phyloP scores from a whole-genome alignment of 805 yeast genomes.

The Debaryomyces castellii region DNA sequence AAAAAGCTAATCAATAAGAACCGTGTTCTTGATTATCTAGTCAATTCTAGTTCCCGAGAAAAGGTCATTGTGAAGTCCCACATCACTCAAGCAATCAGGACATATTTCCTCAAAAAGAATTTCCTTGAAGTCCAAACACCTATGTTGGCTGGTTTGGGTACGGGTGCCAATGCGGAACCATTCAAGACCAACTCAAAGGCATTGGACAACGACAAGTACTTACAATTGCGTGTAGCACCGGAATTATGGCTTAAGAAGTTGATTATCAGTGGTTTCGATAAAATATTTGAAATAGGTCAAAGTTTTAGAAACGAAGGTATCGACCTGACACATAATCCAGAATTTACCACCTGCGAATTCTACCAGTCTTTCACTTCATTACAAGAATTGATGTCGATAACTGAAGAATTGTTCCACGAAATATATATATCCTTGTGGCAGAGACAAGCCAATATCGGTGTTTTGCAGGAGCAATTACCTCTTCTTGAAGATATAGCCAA shows the following conservation, averaged over 20 bases:
- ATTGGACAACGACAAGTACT: slow-evolving; percentile 22
- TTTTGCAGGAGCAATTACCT: slow-evolving; percentile 16
- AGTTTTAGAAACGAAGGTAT: slow-evolving; percentile 91
- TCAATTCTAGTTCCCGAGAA: slow-evolving; percentile 51
- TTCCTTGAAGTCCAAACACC: slow-evolving; percentile 92
- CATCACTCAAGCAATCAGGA: slow-evolving; percentile 56
- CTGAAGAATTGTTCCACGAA: slow-evolving; percentile 54
- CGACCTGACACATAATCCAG: slow-evolving; percentile 92
- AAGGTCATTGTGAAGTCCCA: slow-evolving; percentile 51
- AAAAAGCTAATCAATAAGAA: slow-evolving; percentile 58
- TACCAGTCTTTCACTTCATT: slow-evolving; percentile 72
- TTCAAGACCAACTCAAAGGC: slow-evolving; percentile 56
- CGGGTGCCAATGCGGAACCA: slow-evolving; percentile 94
- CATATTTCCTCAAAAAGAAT: slow-evolving; percentile 50
- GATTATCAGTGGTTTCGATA: slow-evolving; percentile 81
- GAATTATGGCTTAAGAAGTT: slow-evolving; percentile 90
- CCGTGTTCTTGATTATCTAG: slow-evolving; percentile 72
- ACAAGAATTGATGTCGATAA: slow-evolving; percentile 61
- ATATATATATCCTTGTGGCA: slow-evolving; percentile 28
- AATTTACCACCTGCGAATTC: slow-evolving; percentile 87
- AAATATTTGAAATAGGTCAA: slow-evolving; percentile 82
- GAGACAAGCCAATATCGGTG: slow-evolving; percentile 11
- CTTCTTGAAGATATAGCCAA: slow-evolving; percentile 9
- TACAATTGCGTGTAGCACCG: slow-evolving; percentile 86
- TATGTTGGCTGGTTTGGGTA: slow-evolving; percentile 64